Conservation (phyloP, 129 eudicot species). For the Centaurea solstitialis region DNA sequence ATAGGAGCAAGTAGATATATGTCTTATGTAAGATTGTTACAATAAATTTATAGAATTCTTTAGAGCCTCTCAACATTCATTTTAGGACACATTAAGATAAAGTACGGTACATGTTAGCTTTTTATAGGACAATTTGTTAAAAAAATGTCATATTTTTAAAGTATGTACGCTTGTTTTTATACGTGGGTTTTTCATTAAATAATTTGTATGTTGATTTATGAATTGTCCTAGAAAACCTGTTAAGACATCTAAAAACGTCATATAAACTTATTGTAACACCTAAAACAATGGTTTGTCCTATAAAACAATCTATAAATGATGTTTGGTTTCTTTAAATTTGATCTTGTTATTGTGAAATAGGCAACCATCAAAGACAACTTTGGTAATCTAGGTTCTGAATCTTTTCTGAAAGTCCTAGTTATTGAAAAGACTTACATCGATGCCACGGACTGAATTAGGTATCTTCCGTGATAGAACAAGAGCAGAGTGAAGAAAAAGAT, state of each 20-base stretch:
- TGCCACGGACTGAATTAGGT: slow-evolving; percentile 70
- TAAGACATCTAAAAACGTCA: background rate
- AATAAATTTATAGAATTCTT: too few species aligned
- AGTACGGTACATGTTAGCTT: background rate
- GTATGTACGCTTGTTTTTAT: too few species aligned
- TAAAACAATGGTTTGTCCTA: too few species aligned
- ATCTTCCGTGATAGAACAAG: slow-evolving; percentile 81
- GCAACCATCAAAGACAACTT: background rate
- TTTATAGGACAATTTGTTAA: background rate
- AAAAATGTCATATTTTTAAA: background rate
- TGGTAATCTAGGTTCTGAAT: background rate
- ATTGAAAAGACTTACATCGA: slow-evolving; percentile 54
- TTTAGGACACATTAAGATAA: background rate
- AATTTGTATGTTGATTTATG: too few species aligned
- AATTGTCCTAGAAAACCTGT: too few species aligned
- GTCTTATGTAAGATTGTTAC: background rate
- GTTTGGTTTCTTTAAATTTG: background rate
- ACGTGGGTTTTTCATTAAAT: background rate
- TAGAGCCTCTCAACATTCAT: too few species aligned
- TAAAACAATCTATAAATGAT: background rate
- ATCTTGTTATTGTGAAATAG: background rate
- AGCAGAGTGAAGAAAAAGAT: slow-evolving; percentile 94
- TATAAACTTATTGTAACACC: too few species aligned
- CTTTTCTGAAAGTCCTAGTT: slow-evolving; percentile 6
- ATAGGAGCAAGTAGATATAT: background rate